These are phyloP conservation scores for Bolboschoenus planiculmis DNA, from an alignment of 176 grass and related monocot species.

Conservation along the genomic window DNA sequence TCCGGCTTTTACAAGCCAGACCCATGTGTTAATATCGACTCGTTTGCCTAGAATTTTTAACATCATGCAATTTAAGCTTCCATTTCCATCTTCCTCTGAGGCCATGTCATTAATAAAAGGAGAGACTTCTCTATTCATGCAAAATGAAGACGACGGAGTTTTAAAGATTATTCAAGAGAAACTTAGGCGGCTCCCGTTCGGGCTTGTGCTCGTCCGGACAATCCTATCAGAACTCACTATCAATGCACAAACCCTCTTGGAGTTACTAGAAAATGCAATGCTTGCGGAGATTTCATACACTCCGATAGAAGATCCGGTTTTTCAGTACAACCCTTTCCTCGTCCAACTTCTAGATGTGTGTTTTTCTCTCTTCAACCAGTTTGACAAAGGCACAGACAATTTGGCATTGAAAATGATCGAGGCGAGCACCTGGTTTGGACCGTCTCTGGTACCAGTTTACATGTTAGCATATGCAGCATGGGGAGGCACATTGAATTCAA, in stretches of 20 bases:
- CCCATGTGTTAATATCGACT: constrained; percentile 43
- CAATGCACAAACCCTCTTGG: constrained; percentile 18
- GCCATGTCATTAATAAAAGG: constrained; percentile 49
- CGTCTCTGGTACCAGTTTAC: constrained; percentile 28
- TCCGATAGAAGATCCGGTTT: not conserved
- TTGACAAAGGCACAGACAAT: not conserved
- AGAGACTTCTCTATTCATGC: not conserved
- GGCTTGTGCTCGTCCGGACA: constrained; percentile 34
- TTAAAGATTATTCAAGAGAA: constrained; percentile 33
- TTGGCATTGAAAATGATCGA: constrained; percentile 29
- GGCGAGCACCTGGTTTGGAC: constrained; percentile 41
- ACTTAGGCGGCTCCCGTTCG: constrained; percentile 25
- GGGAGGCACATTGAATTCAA: not conserved
- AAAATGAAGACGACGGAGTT: not conserved
- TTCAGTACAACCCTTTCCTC: constrained; percentile 33
- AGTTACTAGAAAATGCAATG: constrained; percentile 17
- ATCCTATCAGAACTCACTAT: constrained; percentile 28
- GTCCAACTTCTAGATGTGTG: constrained; percentile 40
- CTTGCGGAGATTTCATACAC: constrained; percentile 19
- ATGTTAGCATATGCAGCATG: constrained; percentile 16
- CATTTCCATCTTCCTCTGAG: constrained; percentile 12
- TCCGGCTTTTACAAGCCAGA: constrained; percentile 11
- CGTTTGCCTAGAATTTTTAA: constrained; percentile 27
- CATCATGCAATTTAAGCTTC: constrained; percentile 22
- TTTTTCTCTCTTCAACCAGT: constrained; percentile 28